Evolutionary conservation across 106 monocot genomes (phyloP).

Genomic region (Platanthera guangdongensis): DNA sequence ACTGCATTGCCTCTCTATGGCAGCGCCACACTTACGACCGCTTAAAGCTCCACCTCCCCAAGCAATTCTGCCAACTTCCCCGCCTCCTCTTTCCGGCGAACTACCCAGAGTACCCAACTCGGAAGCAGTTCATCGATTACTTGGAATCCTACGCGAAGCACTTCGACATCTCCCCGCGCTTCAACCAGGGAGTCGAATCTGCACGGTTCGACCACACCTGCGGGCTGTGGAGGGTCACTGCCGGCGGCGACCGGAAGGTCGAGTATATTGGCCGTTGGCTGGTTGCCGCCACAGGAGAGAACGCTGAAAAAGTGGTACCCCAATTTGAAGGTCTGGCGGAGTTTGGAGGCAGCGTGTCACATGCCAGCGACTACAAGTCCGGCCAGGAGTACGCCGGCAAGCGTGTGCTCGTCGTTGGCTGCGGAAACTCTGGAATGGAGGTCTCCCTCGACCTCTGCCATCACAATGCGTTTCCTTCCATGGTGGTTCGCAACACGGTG

Average conservation of each 20-base stretch:
- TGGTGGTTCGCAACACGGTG: conserved; percentile 56
- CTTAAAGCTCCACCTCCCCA: conserved; percentile 38
- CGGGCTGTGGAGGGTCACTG: conserved; percentile 34
- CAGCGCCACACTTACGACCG: conserved; percentile 42
- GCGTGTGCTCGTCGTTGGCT: conserved; percentile 55
- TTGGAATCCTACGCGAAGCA: conserved; percentile 27
- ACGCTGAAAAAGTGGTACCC: conserved; percentile 45
- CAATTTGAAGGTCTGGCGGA: conserved; percentile 25
- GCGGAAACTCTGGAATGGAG: conserved; percentile 70
- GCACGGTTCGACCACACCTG: conserved; percentile 28
- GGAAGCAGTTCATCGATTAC: conserved; percentile 33
- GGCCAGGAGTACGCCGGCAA: conserved; percentile 35
- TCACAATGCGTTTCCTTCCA: conserved; percentile 35
- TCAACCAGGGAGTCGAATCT: conserved; percentile 23
- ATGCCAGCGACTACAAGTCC: conserved; percentile 38
- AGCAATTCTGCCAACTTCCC: conserved; percentile 47
- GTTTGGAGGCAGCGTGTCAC: conserved; percentile 26
- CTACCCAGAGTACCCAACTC: conserved; percentile 34
- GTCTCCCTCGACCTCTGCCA: conserved; percentile 56
- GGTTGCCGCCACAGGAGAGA: conserved; percentile 59
- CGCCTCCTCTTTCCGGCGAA: conserved; percentile 27
- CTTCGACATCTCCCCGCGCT: conserved; percentile 28
- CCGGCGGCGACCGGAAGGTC: conserved; percentile 6
- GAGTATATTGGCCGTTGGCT: conserved; percentile 57
- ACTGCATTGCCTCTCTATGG: conserved; percentile 49